Percentiles rank a stretch among this genome's conserved stretches.
These are phyloP conservation scores for Hortaea sp. DNA, from an alignment of 2,329 filamentous ascomycete species.

Conservation along the genomic window DNA sequence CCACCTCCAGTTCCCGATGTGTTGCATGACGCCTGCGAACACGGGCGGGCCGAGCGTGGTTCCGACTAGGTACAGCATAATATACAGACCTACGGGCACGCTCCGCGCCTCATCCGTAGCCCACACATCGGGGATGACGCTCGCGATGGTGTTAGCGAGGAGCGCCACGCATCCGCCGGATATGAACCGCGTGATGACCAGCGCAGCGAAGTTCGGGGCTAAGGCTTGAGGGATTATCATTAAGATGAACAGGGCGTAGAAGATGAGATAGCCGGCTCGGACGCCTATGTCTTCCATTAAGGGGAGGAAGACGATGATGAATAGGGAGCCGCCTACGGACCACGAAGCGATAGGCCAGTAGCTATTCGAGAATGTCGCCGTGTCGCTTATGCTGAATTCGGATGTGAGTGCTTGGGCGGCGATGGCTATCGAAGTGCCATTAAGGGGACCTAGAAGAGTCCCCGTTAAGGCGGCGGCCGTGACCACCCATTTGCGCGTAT, in stretches of 20 bases:
- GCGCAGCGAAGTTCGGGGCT: slow-evolving; percentile 28
- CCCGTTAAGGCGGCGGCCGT: slow-evolving; percentile 22
- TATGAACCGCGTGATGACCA: slow-evolving; percentile 29
- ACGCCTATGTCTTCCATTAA: slow-evolving; percentile 30
- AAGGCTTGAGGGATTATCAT: slow-evolving; percentile 32
- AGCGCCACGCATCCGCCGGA: slow-evolving; percentile 27
- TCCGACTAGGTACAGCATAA: slow-evolving; percentile 25
- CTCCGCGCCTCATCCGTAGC: slow-evolving; percentile 21
- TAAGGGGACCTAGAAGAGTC: slow-evolving; percentile 25
- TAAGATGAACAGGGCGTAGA: slow-evolving; percentile 26
- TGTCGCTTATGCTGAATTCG: slow-evolving; percentile 25
- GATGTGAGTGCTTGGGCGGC: slow-evolving; percentile 24
- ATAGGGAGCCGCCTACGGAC: slow-evolving; percentile 27
- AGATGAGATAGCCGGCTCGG: slow-evolving; percentile 17
- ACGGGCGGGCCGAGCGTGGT: slow-evolving; percentile 27
- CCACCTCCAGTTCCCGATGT: slow-evolving; percentile 27
- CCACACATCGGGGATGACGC: slow-evolving; percentile 32
- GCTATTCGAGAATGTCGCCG: slow-evolving; percentile 25
- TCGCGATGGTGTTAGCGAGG: slow-evolving; percentile 26
- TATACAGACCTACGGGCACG: slow-evolving; percentile 27
- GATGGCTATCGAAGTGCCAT: slow-evolving; percentile 29
- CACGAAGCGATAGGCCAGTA: slow-evolving; percentile 30
- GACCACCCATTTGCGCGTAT: slow-evolving; percentile 24
- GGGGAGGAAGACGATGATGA: slow-evolving; percentile 27
- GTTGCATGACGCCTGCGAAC: slow-evolving; percentile 25